Evolutionary conservation across 2,329 filamentous ascomycete species (phyloP).

Genomic region (Zymoseptoria tritici): DNA sequence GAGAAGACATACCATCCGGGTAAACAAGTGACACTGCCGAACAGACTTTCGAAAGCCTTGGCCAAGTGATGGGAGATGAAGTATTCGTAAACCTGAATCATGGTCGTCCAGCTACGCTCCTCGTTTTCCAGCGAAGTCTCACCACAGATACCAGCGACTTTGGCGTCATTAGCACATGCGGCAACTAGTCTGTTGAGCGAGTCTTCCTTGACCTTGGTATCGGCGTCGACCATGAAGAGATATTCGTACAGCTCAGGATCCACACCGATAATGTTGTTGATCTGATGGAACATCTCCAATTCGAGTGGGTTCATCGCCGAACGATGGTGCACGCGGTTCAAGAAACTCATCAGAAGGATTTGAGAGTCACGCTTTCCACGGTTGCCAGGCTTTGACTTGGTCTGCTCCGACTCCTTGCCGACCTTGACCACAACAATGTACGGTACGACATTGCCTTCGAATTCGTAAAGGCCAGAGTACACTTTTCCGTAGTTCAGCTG

Average conservation of each 20-base stretch:
- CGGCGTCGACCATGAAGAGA: conserved; percentile 92
- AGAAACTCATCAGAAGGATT: conserved; percentile 90
- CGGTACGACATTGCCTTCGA: conserved; percentile 92
- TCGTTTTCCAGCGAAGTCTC: conserved; percentile 96
- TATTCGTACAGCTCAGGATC: conserved; percentile 97
- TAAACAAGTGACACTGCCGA: conserved; percentile 96
- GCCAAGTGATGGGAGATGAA: conserved; percentile 96
- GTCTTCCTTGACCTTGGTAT: conserved; percentile 89
- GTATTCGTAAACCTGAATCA: conserved; percentile 99
- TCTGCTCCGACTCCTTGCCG: conserved; percentile 91
- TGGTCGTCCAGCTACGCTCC: conserved; percentile 93
- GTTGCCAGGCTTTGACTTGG: conserved; percentile 88
- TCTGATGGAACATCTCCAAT: conserved; percentile 96
- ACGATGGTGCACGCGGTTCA: conserved; percentile 94
- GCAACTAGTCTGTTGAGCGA: conserved; percentile 88
- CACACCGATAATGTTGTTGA: conserved; percentile 98
- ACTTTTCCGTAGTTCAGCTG: conserved; percentile 98
- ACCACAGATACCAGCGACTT: conserved; percentile 95
- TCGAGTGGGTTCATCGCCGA: conserved; percentile 92
- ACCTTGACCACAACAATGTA: conserved; percentile 96
- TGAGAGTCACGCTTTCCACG: conserved; percentile 98
- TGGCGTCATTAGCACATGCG: conserved; percentile 85
- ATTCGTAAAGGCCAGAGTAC: conserved; percentile 96
- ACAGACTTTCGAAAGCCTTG: conserved; percentile 96
- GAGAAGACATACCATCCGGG: conserved; percentile 77